These are phyloP conservation scores for Monosporascus sp. DNA, from an alignment of 2,329 filamentous ascomycete genomes.

Conservation along the genomic window DNA sequence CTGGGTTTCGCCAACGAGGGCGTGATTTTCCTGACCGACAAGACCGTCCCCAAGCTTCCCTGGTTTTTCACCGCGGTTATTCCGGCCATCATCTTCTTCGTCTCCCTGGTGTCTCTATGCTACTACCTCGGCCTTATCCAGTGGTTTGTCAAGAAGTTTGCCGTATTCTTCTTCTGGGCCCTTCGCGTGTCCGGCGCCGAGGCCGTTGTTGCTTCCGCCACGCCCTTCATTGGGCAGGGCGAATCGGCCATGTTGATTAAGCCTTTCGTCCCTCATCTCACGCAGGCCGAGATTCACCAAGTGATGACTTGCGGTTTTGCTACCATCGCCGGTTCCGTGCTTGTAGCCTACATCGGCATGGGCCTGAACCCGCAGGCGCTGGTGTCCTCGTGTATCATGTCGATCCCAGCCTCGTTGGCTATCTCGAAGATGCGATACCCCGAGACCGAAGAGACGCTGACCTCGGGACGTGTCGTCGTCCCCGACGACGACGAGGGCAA, in stretches of 20 bases:
- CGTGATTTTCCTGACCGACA: constrained; percentile 63
- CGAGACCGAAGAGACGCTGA: constrained; percentile 81
- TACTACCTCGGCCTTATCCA: constrained; percentile 78
- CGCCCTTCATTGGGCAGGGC: constrained; percentile 90
- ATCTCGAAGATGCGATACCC: constrained; percentile 87
- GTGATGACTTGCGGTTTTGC: constrained; percentile 90
- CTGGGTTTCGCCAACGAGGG: constrained; percentile 73
- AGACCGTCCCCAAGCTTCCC: constrained; percentile 32
- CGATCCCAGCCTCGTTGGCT: constrained; percentile 83
- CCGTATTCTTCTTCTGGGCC: constrained; percentile 85
- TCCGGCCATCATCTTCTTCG: constrained; percentile 96
- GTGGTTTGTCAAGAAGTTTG: constrained; percentile 86
- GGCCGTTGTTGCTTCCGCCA: constrained; percentile 88
- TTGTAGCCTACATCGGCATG: constrained; percentile 80
- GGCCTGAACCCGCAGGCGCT: constrained; percentile 81
- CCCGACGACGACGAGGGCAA: constrained; percentile 73
- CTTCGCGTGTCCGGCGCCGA: constrained; percentile 85
- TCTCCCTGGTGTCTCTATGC: constrained; percentile 80
- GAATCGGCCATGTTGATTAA: constrained; percentile 90
- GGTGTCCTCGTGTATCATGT: constrained; percentile 92
- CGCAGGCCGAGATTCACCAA: constrained; percentile 83
- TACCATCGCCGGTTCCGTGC: constrained; percentile 82
- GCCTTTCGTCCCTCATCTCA: constrained; percentile 81
- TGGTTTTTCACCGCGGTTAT: constrained; percentile 78
- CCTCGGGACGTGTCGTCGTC: constrained; percentile 73